Evolutionary conservation across 2,329 filamentous ascomycete species (phyloP), one percentile per base, ranked within the genome.

Genomic region (Mollisia scopiformis): DNA sequence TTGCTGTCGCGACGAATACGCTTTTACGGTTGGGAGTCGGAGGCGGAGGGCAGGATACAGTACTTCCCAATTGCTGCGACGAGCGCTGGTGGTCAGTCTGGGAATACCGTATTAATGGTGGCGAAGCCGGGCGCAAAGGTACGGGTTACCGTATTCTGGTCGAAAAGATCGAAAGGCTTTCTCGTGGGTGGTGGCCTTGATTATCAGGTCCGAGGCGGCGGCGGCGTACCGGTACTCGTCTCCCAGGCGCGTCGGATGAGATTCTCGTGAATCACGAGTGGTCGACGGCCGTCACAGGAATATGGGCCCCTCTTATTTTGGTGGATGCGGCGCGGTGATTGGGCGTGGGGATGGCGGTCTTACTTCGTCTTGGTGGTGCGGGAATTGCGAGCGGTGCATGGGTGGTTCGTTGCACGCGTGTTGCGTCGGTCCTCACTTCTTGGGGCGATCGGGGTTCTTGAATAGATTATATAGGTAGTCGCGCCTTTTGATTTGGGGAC

Each of bases 391-490:
- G 23, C 28, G 30, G n/a, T 25, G 39, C 21, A 16, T 25, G 39
- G 27, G 54, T 56, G 39, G 13, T 14, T 6, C 21, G 57, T 59
- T 31, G 52, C 57, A 59, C 57, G 57, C 57, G 47, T 46, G 57
- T 50, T 35, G 31, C 51, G 52, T 61, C 58, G 58, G 55, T 59
- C n/a, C n/a, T n/a, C 49, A 33, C 58, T 51, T 61, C 43, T 47
- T 61, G 61, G 58, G 62, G 62, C 58, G 56, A 64, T 64, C 58
- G n/a, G n/a, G n/a, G n/a, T n/a, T n/a, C n/a, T n/a, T n/a, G n/a
- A n/a, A n/a, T n/a, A n/a, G n/a, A n/a, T n/a, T n/a, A n/a, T n/a
- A n/a, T n/a, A n/a, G n/a, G n/a, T n/a, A 64, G 52, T 57, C 39
- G 41, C 14, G 30, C 33, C 27, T 41, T 27, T 41, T 54, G n/a